Conservation (phyloP, 2,329 filamentous ascomycete genomes). For the Tolypocladium ovalisporum region DNA sequence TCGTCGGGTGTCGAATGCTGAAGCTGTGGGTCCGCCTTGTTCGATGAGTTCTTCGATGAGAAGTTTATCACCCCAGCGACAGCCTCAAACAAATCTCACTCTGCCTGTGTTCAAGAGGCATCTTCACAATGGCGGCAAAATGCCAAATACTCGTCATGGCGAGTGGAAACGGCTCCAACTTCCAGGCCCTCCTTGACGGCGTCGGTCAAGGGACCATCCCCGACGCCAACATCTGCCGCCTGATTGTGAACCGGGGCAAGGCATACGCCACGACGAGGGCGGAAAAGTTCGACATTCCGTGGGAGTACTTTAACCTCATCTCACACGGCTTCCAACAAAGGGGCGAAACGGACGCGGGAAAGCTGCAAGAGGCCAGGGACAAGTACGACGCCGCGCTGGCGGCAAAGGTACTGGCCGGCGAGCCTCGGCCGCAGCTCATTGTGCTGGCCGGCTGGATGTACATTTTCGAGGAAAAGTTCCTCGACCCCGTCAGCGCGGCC, state of each 20-base stretch:
- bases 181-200: slow-evolving; percentile 58
- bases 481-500: slow-evolving; percentile 52
- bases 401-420: slow-evolving; percentile 42
- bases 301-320: slow-evolving; percentile 72
- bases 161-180: slow-evolving; percentile 65
- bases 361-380: slow-evolving; percentile 46
- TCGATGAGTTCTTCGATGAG: not conserved
- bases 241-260: slow-evolving; percentile 38
- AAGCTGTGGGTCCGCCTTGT: not conserved
- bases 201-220: slow-evolving; percentile 27
- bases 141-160: slow-evolving; percentile 56
- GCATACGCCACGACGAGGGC: slow-evolving; percentile 32
- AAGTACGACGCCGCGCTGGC: slow-evolving; percentile 70
- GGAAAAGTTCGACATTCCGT: slow-evolving; percentile 38
- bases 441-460: slow-evolving; percentile 86
- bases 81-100: not conserved
- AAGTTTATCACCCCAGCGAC: not conserved
- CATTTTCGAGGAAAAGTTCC: slow-evolving; percentile 59
- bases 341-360: slow-evolving; percentile 47
- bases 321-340: slow-evolving; percentile 51
- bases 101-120: not conserved
- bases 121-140: not conserved
- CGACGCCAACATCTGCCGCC: slow-evolving; percentile 29
- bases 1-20: not conserved
- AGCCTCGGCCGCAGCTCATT: slow-evolving; percentile 58